These are phyloP conservation scores for Carallia pectinifolia DNA, from an alignment of 345 rosid genomes.

Conservation along the genomic window DNA sequence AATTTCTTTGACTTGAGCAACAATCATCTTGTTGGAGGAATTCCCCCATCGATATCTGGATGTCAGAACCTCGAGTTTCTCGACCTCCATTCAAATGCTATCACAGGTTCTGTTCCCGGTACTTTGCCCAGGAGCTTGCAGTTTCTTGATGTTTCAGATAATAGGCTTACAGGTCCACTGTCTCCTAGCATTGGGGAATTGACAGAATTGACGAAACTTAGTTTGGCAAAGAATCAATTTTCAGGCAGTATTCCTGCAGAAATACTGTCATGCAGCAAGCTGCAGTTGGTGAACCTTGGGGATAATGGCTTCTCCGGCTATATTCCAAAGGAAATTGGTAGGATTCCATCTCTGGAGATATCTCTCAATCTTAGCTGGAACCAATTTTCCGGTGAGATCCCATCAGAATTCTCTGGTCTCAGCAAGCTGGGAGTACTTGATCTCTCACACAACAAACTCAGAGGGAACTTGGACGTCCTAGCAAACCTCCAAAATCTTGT, in stretches of 20 bases:
- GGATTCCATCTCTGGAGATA: slow-evolving; percentile 69
- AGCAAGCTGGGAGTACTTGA: slow-evolving; percentile 71
- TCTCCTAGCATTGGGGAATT: slow-evolving; percentile 59
- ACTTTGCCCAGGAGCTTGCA: slow-evolving; percentile 64
- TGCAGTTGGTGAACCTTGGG: slow-evolving; percentile 72
- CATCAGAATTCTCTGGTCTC: slow-evolving; percentile 68
- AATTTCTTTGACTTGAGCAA: slow-evolving; percentile 74
- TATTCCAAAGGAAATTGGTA: slow-evolving; percentile 77
- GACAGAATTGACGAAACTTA: slow-evolving; percentile 70
- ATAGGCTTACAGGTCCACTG: slow-evolving; percentile 61
- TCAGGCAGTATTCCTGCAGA: slow-evolving; percentile 71
- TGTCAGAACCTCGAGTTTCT: slow-evolving; percentile 66
- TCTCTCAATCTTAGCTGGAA: slow-evolving; percentile 89
- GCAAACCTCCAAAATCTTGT: slow-evolving; percentile 79
- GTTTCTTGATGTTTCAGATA: slow-evolving; percentile 68
- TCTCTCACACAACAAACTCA: slow-evolving; percentile 70
- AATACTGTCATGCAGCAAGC: slow-evolving; percentile 64
- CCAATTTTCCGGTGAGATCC: slow-evolving; percentile 64
- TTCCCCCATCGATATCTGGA: slow-evolving; percentile 57
- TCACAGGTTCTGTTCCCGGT: slow-evolving; percentile 66
- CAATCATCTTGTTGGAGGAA: slow-evolving; percentile 61
- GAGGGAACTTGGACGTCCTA: slow-evolving; percentile 61
- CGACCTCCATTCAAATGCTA: slow-evolving; percentile 76
- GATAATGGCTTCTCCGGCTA: slow-evolving; percentile 68
- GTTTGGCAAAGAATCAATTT: slow-evolving; percentile 60